Evolutionary conservation across 2,329 filamentous ascomycete species (phyloP).

Genomic region (Trichophyton equinum): DNA sequence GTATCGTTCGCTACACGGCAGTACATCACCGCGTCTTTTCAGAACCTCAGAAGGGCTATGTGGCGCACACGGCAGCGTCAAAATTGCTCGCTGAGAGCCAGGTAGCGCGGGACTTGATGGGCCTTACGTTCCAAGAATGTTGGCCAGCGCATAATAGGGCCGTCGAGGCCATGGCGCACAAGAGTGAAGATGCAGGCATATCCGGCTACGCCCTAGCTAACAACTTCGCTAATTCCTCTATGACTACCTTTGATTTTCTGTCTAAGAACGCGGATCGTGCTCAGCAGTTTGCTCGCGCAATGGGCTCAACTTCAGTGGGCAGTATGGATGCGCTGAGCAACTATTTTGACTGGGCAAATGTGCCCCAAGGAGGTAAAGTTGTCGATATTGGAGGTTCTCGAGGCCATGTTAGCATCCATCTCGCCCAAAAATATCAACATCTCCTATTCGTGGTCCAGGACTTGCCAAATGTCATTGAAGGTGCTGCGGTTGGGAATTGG

Average conservation of each 20-base stretch:
- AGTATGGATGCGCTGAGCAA: background rate
- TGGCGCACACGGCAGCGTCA: slow-evolving; percentile 11
- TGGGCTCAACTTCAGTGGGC: too few species aligned
- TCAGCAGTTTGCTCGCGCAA: too few species aligned
- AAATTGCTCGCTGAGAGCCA: background rate
- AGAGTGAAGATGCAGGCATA: too few species aligned
- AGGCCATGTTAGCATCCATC: background rate
- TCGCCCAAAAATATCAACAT: background rate
- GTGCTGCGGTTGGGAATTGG: background rate
- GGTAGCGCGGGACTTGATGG: slow-evolving; percentile 5
- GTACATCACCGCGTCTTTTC: slow-evolving; percentile 10
- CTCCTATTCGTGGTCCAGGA: background rate
- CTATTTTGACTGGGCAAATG: background rate
- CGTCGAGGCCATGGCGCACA: too few species aligned
- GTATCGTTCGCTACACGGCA: slow-evolving; percentile 14
- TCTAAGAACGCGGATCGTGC: too few species aligned
- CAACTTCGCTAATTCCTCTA: too few species aligned
- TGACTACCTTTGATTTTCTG: too few species aligned
- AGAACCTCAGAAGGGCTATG: slow-evolving; percentile 8
- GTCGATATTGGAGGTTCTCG: background rate
- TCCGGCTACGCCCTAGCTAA: too few species aligned
- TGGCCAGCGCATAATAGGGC: background rate
- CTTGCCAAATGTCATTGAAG: background rate
- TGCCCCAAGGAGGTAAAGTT: background rate
- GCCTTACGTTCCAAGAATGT: slow-evolving; percentile 11